Percentiles rank a stretch among this genome's conserved stretches.
phyloP scores from a whole-genome alignment of 2,329 filamentous ascomycete species.

The Microsporum audouinii region DNA sequence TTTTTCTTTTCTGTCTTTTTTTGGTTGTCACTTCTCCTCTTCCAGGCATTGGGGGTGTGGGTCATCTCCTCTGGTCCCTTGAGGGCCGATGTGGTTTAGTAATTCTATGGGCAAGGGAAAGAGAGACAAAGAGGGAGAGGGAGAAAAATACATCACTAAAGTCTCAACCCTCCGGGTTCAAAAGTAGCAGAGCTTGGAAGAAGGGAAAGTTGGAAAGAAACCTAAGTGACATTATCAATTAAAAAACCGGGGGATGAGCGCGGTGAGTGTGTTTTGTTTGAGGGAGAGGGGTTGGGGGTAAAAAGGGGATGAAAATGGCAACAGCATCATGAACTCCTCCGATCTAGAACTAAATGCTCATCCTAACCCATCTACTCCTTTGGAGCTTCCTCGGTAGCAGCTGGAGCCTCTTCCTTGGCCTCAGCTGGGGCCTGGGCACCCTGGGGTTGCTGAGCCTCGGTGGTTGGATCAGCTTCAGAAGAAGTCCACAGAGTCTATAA shows the following conservation, averaged over 20 bases:
- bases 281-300: neutral
- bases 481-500: conserved; percentile 94
- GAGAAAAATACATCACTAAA: conserved; percentile 1
- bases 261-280: neutral
- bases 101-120: neutral
- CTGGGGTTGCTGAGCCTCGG: conserved; percentile 32
- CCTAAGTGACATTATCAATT: conserved; percentile 9
- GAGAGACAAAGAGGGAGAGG: neutral
- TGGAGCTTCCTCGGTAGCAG: conserved; percentile 23
- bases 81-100: neutral
- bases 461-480: conserved; percentile 81
- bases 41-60: neutral
- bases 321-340: conserved; percentile 7
- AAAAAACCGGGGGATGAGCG: neutral
- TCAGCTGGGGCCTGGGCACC: conserved; percentile 18
- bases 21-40: neutral
- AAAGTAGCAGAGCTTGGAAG: neutral
- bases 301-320: neutral
- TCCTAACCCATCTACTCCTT: conserved; percentile 21
- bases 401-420: conserved; percentile 33
- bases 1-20: neutral
- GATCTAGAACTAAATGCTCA: conserved; percentile 6
- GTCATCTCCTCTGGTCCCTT: neutral
- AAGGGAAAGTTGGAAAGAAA: conserved; percentile 4
- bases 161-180: neutral